Evolutionary conservation across 2,329 filamentous ascomycete species (phyloP), one percentile per base, ranked within the genome.

Genomic region (Lasiodiplodia sp.): DNA sequence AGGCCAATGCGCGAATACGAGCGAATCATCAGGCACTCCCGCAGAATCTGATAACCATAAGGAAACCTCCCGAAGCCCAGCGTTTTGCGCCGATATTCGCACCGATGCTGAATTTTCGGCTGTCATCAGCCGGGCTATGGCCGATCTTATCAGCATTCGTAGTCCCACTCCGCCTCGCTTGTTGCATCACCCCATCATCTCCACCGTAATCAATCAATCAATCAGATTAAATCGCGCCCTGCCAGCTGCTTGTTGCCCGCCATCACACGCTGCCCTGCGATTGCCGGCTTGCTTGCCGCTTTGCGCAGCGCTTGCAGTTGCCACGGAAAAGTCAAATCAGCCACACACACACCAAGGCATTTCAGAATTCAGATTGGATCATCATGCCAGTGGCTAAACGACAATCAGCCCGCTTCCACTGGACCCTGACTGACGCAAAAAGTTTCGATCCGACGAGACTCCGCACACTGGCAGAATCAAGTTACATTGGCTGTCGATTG

Each of bases 11-110:
- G 31, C 6, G 4, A 60, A 60, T 28, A 34, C 58, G 40, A 49
- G 34, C 58, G 21, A 34, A 47, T 62, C 21, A 49, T 14, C 23
- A 34, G 16, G 16, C 11, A 12, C 56, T 58, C 56, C 18, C 37
- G n/a, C 56, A 58, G 37, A 14, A 62, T 60, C 57, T 60, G 57
- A 60, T 60, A 60, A 60, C 57, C 38, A 28, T 34, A 28, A 49
- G 47, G 25, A 28, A 31, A 62, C 58, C 40, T 62, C 58, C 14
- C 31, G 31, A 34, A 34, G 31, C 31, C 31, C 31, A 34, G 23
- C n/a, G 23, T 18, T 21, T 51, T 21, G 40, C 47, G 28, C 31
- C 60, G 60, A 51, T 28, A 52, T n/a, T 64, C 21, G 44, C 60
- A 28, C 60, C 60, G 60, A 23, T 11, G 12, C 11, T 18, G 16